Percentiles rank a stretch among this genome's conserved stretches.
These are phyloP conservation scores for Emergomyces pasteurianus DNA, from an alignment of 2,329 filamentous ascomycete genomes.

Conservation along the genomic window DNA sequence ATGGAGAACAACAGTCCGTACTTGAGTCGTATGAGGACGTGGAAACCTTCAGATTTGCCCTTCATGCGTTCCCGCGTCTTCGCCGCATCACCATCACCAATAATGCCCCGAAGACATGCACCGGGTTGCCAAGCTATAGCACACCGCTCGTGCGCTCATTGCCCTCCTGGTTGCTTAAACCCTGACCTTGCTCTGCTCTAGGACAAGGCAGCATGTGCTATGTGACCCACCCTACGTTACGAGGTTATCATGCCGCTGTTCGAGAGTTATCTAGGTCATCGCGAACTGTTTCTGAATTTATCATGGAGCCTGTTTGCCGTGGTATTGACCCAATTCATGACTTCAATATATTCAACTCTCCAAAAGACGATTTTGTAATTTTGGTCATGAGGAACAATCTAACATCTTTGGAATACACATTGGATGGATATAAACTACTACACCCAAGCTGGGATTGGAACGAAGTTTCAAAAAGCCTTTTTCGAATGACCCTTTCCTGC, in stretches of 20 bases:
- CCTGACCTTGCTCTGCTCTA: not conserved
- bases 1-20: not conserved
- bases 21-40: not conserved
- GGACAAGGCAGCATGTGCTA: too few species aligned
- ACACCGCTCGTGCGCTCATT: not conserved
- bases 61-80: not conserved
- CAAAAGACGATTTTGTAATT: not conserved
- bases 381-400: not conserved
- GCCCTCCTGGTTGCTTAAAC: not conserved
- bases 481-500: not conserved
- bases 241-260: not conserved
- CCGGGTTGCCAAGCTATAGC: not conserved
- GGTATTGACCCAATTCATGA: not conserved
- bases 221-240: not conserved
- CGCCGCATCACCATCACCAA: not conserved
- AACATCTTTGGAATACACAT: not conserved
- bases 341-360: not conserved
- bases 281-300: not conserved
- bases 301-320: not conserved
- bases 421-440: not conserved
- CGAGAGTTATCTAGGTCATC: not conserved
- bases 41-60: not conserved
- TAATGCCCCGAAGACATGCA: not conserved
- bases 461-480: not conserved
- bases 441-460: not conserved